Evolutionary conservation across 352 stramenopile genomes (phyloP), one percentile per base, ranked within the genome.

Genomic region (Pythium guiyangense): DNA sequence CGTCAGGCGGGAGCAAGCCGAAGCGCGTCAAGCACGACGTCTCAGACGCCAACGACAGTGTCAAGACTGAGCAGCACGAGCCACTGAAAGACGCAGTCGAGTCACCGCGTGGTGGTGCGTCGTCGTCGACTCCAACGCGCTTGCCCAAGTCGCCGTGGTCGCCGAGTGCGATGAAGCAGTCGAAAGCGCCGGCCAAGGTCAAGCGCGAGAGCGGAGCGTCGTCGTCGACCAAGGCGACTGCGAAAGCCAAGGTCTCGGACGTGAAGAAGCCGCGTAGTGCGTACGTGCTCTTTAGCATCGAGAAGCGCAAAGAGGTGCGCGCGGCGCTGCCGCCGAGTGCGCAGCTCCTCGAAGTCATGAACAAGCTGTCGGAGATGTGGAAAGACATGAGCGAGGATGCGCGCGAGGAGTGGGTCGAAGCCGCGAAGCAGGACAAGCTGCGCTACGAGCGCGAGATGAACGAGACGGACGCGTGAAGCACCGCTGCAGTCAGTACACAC

Each of bases 361-460:
- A 60, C 43, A 66, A 71, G 50, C 64, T 91, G 17, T 64, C 69
- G 15, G 63, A 77, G 49, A 63, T 79, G 14, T 89, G 79, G 80
- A 81, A 83, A 52, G 59, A 65, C 11, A 76, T 91, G 77, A 70
- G 25, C 45, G 62, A 84, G 2, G 71, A 79, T 18, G 66, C 85
- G 11, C 80, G 79, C 40, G 60, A 54, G 43, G 73, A 71, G n/a
- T 89, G 80, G 80, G 43, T 73, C n/a, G 72, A 91, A 14, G 72
- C 72, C 2, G 76, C 76, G 17, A 79, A 69, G 51, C 59, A 84
- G 44, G 80, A 91, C 52, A 66, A 77, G 62, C 40, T 73, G 62
- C 76, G 79, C n/a, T 91, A 89, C 49, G 72, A 89, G 49, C 64
- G 58, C 43, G 74, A 87, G 61, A 88, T 91, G 73, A 89, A 91